phyloP scores from a whole-genome alignment of 306 rosid genomes.

The Fragaria ananassa region DNA sequence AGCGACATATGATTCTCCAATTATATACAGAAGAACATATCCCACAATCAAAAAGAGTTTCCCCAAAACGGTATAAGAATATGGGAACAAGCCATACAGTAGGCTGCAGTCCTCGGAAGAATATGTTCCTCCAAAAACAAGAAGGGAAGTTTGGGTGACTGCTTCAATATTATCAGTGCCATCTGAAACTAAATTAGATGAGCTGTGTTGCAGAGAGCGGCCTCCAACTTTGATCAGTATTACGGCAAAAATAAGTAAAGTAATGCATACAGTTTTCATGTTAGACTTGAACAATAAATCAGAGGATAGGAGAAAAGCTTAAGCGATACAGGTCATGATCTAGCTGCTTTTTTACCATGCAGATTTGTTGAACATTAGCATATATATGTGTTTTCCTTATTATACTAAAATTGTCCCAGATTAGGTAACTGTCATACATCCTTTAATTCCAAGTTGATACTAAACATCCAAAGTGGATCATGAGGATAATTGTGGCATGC shows the following conservation, averaged over 20 bases:
- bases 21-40: neutral
- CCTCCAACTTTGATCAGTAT: neutral
- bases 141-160: neutral
- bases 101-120: neutral
- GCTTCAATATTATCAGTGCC: neutral
- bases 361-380: too few species aligned
- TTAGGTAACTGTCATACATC: neutral
- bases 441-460: neutral
- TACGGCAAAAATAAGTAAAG: too few species aligned
- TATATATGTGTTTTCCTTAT: too few species aligned
- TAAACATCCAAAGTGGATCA: neutral
- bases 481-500: neutral
- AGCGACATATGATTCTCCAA: neutral
- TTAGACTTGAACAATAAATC: too few species aligned
- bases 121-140: slow-evolving; percentile 2
- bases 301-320: too few species aligned
- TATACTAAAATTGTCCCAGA: too few species aligned
- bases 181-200: too few species aligned
- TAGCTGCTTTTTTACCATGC: too few species aligned
- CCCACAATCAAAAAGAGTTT: neutral
- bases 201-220: neutral
- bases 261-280: too few species aligned
- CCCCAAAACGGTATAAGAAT: neutral
- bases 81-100: neutral
- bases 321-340: too few species aligned